Conservation (phyloP, 306 rosid genomes). For the Heteromeles arbutifolia region DNA sequence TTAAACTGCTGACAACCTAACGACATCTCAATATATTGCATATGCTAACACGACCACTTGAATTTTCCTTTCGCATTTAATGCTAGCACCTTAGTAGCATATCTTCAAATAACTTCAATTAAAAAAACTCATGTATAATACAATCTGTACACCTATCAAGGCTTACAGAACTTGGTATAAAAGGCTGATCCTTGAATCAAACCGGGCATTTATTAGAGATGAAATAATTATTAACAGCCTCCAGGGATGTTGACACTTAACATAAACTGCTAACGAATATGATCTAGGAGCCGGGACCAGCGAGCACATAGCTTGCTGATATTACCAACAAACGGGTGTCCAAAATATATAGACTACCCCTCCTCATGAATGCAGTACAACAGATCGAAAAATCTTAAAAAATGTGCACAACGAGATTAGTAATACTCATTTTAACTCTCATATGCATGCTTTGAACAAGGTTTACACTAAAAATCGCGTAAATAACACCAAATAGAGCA, state of each 20-base stretch:
- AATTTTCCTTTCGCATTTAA: neutral
- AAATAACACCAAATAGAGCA: neutral
- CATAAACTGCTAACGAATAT: neutral
- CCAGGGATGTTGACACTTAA: neutral
- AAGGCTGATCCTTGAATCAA: neutral
- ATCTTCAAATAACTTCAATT: neutral
- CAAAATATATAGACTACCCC: neutral
- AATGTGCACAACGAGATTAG: neutral
- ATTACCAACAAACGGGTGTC: neutral
- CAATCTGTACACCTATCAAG: neutral
- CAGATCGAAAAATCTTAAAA: neutral
- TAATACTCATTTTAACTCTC: neutral
- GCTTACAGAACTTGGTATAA: neutral
- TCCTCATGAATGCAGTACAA: neutral
- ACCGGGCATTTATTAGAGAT: neutral
- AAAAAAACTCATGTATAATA: neutral
- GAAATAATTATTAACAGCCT: neutral
- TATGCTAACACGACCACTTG: neutral
- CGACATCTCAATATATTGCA: neutral
- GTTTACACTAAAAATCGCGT: neutral
- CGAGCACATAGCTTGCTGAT: neutral
- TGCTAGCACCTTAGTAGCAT: neutral
- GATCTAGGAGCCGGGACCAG: neutral
- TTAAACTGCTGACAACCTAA: neutral
- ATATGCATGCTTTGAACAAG: neutral